phyloP scores from a whole-genome alignment of 2,329 filamentous ascomycete species.

The Fusarium veterinarium region DNA sequence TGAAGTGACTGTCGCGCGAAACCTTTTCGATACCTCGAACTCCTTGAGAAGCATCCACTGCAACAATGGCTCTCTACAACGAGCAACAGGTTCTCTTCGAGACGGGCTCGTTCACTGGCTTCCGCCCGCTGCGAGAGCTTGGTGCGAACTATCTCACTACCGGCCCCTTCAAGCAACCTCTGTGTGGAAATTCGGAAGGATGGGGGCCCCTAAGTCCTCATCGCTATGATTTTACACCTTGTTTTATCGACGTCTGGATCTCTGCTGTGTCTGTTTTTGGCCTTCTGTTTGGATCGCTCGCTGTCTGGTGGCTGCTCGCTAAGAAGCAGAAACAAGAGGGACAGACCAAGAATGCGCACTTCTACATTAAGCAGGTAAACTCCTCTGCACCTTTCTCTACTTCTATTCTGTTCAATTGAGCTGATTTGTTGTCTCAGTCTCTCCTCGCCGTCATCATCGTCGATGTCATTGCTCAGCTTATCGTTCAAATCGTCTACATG shows the following conservation, averaged over 20 bases:
- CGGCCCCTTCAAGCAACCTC: conserved; percentile 69
- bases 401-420: conserved; percentile 2
- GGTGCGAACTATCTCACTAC: conserved; percentile 71
- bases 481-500: conserved; percentile 78
- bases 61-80: conserved; percentile 47
- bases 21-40: conserved; percentile 34
- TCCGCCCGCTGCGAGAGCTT: conserved; percentile 61
- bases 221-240: conserved; percentile 95
- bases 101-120: conserved; percentile 72
- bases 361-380: conserved; percentile 87
- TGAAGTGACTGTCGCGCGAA: conserved; percentile 61
- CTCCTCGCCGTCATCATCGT: conserved; percentile 75
- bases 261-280: conserved; percentile 82
- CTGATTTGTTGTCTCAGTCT: conserved; percentile 48
- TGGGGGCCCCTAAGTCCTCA: conserved; percentile 93
- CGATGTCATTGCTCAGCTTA: conserved; percentile 77
- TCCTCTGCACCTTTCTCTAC: background rate
- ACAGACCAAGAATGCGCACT: conserved; percentile 87
- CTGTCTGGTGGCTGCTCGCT: conserved; percentile 82
- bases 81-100: conserved; percentile 62
- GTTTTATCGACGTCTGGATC: conserved; percentile 94
- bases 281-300: conserved; percentile 78
- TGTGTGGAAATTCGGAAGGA: conserved; percentile 91
- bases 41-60: conserved; percentile 12
- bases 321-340: conserved; percentile 71